Evolutionary conservation across 768 basidiomycete genomes (phyloP), one percentile per base, ranked within the genome.

Genomic region (Boletellus sp.): DNA sequence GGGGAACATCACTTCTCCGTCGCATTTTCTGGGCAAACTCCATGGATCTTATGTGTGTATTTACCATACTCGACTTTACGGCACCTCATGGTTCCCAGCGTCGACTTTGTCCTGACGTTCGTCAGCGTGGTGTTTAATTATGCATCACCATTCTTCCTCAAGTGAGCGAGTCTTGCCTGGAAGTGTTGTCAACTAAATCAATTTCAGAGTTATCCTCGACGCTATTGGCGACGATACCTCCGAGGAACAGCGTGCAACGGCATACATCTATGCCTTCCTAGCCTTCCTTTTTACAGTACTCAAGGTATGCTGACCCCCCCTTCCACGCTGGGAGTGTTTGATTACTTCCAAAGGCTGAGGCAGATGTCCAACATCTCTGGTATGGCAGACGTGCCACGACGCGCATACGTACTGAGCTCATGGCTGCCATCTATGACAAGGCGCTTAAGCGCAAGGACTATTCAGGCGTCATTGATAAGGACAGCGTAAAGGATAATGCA

Each of bases 391-490:
- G 90, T n/a, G 89, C 83, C 1, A 64, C 75, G 0, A 85, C 85
- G 1, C 76, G 88, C 20, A 81, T 90, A 4, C 83, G 88, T 8
- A 77, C 78, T 12, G 87, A 89, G 68, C 77, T 94, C 16, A 93
- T 90, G 84, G 83, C 88, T 0, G 70, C 84, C 2, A 89, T 95
- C 45, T 95, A 94, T 60, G 87, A 92, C 65, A 96, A 96, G 64
- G 80, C 91, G 1, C 69, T 95, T 32, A 87, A 85, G 65, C 73
- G 93, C 26, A 85, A 81, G 61, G 92, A 94, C 62, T 88, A 83
- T 51, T 89, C 88, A 0, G 93, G 92, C 1, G 72, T 90, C 34
- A 73, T 88, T 9, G 74, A 80, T 44, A 78, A 78, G 60, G 75
- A 73, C 33, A 70, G 68, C n/a, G 50, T 51, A 3, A 60, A 63